Base-by-base conservation (phyloP, 1,284 basidiomycete genomes). In the Rhodotorula sp. region DNA sequence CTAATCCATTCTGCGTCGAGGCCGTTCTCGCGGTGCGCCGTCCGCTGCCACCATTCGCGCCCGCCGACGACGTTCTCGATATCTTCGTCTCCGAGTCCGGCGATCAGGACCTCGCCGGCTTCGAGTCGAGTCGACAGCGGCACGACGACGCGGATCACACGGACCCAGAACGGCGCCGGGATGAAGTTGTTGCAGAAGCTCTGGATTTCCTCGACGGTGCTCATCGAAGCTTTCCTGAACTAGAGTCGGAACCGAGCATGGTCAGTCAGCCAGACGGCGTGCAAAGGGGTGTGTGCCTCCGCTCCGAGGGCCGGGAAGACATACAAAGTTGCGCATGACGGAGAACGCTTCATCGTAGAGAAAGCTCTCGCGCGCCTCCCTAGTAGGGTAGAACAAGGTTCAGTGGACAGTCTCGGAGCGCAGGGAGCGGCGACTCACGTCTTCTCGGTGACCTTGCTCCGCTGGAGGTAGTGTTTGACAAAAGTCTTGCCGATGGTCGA, bases 1-100 rank as follows among this genome's bases (percentile, higher is more conserved):
- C 88, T 89, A 64, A 97, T 90, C 95, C 95, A 97, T 81, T 98
- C 92, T 3, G 87, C 92, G 77, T 93, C 88, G 18, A 95, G 85
- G 26, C 91, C 93, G 62, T 56, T 85, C 49, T 88, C 92, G 79
- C 84, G 83, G 70, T 87, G 81, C n/a, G 90, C 89, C 49, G 92
- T 88, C 26, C 93, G 90, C 81, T 95, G 94, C 96, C 95, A 98
- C 94, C 96, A 98, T 79, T 93, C 93, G 12, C 88, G 88, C 3
- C 95, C 96, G 23, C 95, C 95, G 2, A 94, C 89, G 39, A 94
- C 80, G 66, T 86, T 86, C 75, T 87, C 90, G 15, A 91, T 47
- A 90, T 82, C 89, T 74, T 91, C 87, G 15, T 94, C 93, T 1
- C 96, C 95, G 18, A 99, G 85, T 2, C 89, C 93, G 69, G 87